Evolutionary conservation across 345 rosid species (phyloP).

Genomic region (Gossypium rotundifolium): DNA sequence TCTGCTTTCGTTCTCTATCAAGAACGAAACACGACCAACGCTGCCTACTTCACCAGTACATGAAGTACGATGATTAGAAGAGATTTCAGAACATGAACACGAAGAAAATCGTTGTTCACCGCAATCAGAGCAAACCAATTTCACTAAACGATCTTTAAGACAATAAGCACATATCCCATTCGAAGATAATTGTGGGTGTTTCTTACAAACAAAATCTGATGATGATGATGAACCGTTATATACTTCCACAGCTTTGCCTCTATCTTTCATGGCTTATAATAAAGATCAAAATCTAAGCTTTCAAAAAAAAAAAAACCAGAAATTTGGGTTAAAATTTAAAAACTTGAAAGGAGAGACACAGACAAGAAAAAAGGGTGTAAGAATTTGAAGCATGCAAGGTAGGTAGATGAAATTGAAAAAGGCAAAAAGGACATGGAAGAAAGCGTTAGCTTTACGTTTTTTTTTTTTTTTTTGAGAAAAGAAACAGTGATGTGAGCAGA

Average conservation of each 20-base stretch:
- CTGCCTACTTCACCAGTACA: slow-evolving; percentile 58
- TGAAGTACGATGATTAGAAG: slow-evolving; percentile 49
- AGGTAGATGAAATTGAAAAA: slow-evolving; percentile 24
- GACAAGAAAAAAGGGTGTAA: slow-evolving; percentile 12
- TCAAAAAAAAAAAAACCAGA: neutral
- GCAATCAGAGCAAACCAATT: slow-evolving; percentile 81
- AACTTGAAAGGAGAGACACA: neutral
- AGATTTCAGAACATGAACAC: slow-evolving; percentile 29
- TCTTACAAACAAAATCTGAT: slow-evolving; percentile 66
- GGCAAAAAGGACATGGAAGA: slow-evolving; percentile 17
- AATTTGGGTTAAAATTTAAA: neutral
- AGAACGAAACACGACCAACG: slow-evolving; percentile 68
- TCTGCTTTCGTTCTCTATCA: slow-evolving; percentile 58
- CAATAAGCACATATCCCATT: slow-evolving; percentile 84
- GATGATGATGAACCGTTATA: slow-evolving; percentile 33
- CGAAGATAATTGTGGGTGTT: slow-evolving; percentile 66
- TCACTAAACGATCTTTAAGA: slow-evolving; percentile 76
- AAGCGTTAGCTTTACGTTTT: slow-evolving; percentile 78
- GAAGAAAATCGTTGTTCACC: slow-evolving; percentile 90
- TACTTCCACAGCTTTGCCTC: slow-evolving; percentile 68
- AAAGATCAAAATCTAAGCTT: slow-evolving; percentile 2
- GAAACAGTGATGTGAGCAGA: slow-evolving; percentile 1
- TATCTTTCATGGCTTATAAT: slow-evolving; percentile 52
- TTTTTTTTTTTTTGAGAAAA: slow-evolving; percentile 27
- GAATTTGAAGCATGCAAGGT: slow-evolving; percentile 21